Base-by-base conservation (phyloP, 768 basidiomycete species). In the Amanita pallidorosea region DNA sequence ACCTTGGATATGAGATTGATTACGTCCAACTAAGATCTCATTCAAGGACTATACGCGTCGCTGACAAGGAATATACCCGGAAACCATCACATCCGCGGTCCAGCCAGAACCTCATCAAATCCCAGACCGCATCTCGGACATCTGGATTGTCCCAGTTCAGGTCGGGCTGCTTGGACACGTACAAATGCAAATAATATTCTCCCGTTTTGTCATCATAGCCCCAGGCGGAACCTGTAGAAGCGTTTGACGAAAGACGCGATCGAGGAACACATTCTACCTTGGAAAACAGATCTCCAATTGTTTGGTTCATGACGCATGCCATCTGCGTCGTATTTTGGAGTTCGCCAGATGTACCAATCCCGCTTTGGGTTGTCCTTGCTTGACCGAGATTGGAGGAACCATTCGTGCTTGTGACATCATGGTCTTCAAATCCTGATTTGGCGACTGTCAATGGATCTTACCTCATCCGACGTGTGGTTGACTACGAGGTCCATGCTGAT, bases 321-420 rank as follows among this genome's bases (percentile, higher is more conserved):
- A 3, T 71, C 63, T 12, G 66, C 65, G 52, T 79, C 76, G 55
- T 66, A 70, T 55, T 66, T 72, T 2, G 81, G 76, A 3, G 80
- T 77, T 13, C 77, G 73, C 85, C 86, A 88, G 53, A 83, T 72
- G 63, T 86, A 89, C 83, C 83, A 87, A 58, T 87, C 76, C 12
- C 85, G 74, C 62, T 83, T 85, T 0, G 79, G 73, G 58, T 75
- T 70, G 6, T 49, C 25, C 67, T 77, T 60, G 65, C 71, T 61
- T 56, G 75, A 67, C 27, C 66, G 67, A 22, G 83, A 81, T 56
- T 77, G 69, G 29, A 71, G 53, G 66, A 87, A 89, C 86, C 87
- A 88, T 9, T 69, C 71, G 56, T 87, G 86, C 81, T 86, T 54
- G 27, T 31, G 35, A 49, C 33, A 36, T 20, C 11, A 25, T 17